These are phyloP conservation scores for Lepidium sativum DNA, from an alignment of 345 rosid species.

Conservation along the genomic window DNA sequence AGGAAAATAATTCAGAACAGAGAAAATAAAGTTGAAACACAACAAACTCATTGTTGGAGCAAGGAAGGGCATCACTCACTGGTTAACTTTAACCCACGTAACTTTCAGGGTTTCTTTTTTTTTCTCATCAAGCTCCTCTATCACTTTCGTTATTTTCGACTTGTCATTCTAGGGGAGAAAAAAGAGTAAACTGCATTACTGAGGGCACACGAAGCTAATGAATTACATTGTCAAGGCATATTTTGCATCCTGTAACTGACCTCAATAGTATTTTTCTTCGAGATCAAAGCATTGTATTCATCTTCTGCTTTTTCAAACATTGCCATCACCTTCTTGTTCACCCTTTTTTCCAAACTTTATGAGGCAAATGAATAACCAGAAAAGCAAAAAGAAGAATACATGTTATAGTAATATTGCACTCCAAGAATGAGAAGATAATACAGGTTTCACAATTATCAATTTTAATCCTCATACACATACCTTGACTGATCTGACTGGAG, in stretches of 20 bases:
- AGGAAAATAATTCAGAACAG: background rate
- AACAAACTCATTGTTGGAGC: background rate
- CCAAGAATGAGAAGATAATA: background rate
- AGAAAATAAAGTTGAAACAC: background rate
- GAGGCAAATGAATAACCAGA: background rate
- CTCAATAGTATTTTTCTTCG: conserved; percentile 89
- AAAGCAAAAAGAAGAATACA: conserved; percentile 1
- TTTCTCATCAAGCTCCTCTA: conserved; percentile 98
- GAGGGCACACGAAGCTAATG: conserved; percentile 2
- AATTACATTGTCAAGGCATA: background rate
- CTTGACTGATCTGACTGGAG: conserved; percentile 86
- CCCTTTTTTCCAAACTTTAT: conserved; percentile 88
- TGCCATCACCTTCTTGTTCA: conserved; percentile 95
- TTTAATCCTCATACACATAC: conserved; percentile 27
- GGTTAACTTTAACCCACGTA: conserved; percentile 97
- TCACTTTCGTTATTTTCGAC: conserved; percentile 85
- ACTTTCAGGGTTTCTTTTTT: conserved; percentile 91
- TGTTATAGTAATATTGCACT: background rate
- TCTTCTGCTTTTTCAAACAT: conserved; percentile 99
- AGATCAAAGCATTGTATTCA: conserved; percentile 83
- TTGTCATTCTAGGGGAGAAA: conserved; percentile 61
- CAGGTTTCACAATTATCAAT: background rate
- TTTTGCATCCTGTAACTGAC: conserved; percentile 31
- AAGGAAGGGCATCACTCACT: conserved; percentile 31
- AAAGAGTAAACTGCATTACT: background rate